These are phyloP conservation scores for Periconia macrospinosa DNA, from an alignment of 2,329 filamentous ascomycete species.

Conservation along the genomic window DNA sequence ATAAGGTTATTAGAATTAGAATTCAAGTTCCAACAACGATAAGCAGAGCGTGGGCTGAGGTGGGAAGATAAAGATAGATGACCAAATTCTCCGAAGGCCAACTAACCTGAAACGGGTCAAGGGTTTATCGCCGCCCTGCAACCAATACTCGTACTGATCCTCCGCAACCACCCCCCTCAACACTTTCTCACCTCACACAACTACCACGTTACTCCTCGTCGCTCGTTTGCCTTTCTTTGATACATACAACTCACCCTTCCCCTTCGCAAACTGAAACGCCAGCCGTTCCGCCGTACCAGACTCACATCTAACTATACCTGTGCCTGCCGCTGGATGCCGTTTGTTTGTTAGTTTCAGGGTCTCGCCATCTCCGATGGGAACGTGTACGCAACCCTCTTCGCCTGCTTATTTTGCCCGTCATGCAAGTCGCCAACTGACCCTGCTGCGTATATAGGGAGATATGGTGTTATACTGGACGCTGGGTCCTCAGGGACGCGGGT, in stretches of 20 bases:
- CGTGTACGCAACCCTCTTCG: slow-evolving; percentile 40
- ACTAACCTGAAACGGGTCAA: slow-evolving; percentile 16
- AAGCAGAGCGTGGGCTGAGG: not conserved
- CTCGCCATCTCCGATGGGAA: slow-evolving; percentile 42
- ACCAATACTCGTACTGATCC: not conserved
- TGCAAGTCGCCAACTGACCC: slow-evolving; percentile 22
- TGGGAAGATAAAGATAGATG: not conserved
- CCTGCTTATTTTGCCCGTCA: slow-evolving; percentile 8
- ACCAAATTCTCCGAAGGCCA: not conserved
- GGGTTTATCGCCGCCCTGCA: slow-evolving; percentile 4
- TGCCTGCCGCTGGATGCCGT: slow-evolving; percentile 30
- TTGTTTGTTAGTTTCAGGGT: slow-evolving; percentile 16
- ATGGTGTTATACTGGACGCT: slow-evolving; percentile 95
- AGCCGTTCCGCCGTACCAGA: slow-evolving; percentile 4
- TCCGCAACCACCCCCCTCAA: slow-evolving; percentile 5
- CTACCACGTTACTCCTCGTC: slow-evolving; percentile 18
- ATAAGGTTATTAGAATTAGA: not conserved
- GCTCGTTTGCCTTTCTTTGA: slow-evolving; percentile 22
- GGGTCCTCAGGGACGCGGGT: slow-evolving; percentile 95
- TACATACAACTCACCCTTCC: not conserved
- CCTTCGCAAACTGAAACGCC: slow-evolving; percentile 4
- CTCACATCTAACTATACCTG: not conserved
- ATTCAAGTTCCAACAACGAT: not conserved
- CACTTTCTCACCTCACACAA: not conserved
- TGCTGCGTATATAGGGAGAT: slow-evolving; percentile 57